These are phyloP conservation scores for Apiotrichum mycotoxinovorans DNA, from an alignment of 1,284 basidiomycete genomes.

Conservation along the genomic window DNA sequence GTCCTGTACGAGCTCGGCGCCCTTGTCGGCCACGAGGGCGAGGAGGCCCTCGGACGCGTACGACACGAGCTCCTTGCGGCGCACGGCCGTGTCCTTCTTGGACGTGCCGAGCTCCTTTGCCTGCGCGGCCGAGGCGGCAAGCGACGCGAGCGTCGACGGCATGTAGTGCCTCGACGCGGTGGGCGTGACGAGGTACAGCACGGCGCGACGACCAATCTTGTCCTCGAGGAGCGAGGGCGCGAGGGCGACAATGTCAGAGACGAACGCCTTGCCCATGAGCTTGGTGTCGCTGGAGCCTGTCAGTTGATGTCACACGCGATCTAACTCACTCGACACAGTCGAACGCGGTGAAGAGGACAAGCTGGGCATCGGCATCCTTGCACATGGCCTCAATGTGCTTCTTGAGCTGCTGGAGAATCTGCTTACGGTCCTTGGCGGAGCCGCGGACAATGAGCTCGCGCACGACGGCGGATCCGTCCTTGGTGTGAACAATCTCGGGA, in stretches of 20 bases:
- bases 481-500: constrained; percentile 87
- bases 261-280: constrained; percentile 70
- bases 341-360: constrained; percentile 79
- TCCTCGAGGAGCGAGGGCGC: constrained; percentile 55
- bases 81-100: constrained; percentile 66
- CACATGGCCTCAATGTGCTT: constrained; percentile 82
- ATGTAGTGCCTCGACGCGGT: constrained; percentile 76
- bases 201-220: constrained; percentile 62
- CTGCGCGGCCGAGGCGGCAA: constrained; percentile 63
- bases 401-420: constrained; percentile 76
- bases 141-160: constrained; percentile 64
- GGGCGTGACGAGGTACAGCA: constrained; percentile 75
- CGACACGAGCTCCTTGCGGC: constrained; percentile 64
- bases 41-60: constrained; percentile 69
- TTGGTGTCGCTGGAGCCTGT: constrained; percentile 71
- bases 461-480: constrained; percentile 78
- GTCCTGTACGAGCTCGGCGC: constrained; percentile 61
- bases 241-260: constrained; percentile 55
- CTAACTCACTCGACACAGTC: constrained; percentile 73
- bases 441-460: constrained; percentile 76
- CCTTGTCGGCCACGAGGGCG: constrained; percentile 61
- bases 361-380: constrained; percentile 77
- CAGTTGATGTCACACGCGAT: not conserved
- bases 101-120: constrained; percentile 58
- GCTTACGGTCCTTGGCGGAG: constrained; percentile 82